Evolutionary conservation across 2,329 filamentous ascomycete species (phyloP).

Genomic region (Tolypocladium sp.): DNA sequence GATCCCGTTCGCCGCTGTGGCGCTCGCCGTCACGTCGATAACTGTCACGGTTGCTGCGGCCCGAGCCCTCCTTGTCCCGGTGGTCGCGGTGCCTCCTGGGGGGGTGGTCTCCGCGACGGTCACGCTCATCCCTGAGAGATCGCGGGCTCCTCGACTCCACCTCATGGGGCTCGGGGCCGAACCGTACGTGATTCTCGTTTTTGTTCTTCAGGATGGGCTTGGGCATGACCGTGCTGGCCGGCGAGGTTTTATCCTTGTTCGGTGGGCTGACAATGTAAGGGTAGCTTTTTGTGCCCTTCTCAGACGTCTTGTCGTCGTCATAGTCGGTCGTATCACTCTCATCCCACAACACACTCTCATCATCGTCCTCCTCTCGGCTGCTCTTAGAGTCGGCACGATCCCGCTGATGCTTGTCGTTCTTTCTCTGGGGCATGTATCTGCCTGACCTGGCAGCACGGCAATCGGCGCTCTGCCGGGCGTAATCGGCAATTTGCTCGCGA

Average conservation of each 20-base stretch:
- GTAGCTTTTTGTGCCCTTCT: conserved; percentile 21
- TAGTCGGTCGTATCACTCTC: conserved; percentile 21
- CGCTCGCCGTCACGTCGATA: conserved; percentile 17
- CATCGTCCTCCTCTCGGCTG: conserved; percentile 21
- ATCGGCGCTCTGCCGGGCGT: conserved; percentile 38
- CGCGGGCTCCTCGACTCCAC: conserved; percentile 22
- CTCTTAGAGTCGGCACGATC: conserved; percentile 22
- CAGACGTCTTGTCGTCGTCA: conserved; percentile 21
- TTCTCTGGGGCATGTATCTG: conserved; percentile 4
- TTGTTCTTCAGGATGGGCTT: conserved; percentile 55
- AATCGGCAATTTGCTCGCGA: conserved; percentile 41
- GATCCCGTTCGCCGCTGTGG: conserved; percentile 18
- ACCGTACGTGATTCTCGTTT: conserved; percentile 47
- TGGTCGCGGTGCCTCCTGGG: conserved; percentile 14
- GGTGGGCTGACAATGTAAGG: conserved; percentile 28
- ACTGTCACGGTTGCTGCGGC: conserved; percentile 9
- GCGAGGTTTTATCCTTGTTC: conserved; percentile 21
- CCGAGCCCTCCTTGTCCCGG: conserved; percentile 14
- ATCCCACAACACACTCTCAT: conserved; percentile 19
- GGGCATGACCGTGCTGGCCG: conserved; percentile 29
- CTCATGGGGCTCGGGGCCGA: conserved; percentile 39
- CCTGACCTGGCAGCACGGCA: conserved; percentile 30
- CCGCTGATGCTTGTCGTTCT: conserved; percentile 6
- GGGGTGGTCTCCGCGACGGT: conserved; percentile 12
- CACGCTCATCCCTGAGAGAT: conserved; percentile 22